Conservation (phyloP, 2,329 filamentous ascomycete genomes). For the Acarospora socialis region DNA sequence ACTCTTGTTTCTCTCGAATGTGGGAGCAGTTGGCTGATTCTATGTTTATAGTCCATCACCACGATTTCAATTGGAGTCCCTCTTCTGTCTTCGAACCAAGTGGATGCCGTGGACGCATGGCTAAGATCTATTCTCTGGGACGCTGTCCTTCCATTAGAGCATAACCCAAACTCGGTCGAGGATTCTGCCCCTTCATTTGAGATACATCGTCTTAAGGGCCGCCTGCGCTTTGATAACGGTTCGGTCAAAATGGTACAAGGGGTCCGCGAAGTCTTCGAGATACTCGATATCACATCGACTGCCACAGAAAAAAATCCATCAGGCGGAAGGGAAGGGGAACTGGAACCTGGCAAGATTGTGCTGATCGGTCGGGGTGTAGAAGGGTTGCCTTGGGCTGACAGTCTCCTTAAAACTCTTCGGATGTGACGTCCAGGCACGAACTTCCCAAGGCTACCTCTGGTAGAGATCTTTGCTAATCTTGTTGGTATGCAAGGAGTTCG, state of each 20-base stretch:
- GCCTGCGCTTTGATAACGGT: constrained; percentile 52
- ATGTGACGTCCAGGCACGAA: too few relatives aligned
- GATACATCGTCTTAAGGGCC: constrained; percentile 77
- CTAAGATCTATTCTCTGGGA: constrained; percentile 79
- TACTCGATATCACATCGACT: constrained; percentile 64
- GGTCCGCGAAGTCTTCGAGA: constrained; percentile 85
- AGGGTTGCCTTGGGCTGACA: constrained; percentile 11
- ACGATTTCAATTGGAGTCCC: constrained; percentile 62
- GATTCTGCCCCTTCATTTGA: constrained; percentile 50
- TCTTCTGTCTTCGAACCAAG: constrained; percentile 39
- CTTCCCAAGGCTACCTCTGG: too few relatives aligned
- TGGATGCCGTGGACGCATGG: constrained; percentile 62
- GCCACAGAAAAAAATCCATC: background rate
- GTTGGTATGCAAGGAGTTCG: too few relatives aligned
- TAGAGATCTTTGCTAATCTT: too few relatives aligned
- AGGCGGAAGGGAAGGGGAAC: constrained; percentile 11
- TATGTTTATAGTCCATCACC: constrained; percentile 53
- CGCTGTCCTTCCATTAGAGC: constrained; percentile 38
- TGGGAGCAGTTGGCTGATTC: constrained; percentile 4
- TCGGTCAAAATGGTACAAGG: constrained; percentile 69
- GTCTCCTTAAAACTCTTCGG: too few relatives aligned
- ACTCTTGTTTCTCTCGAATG: constrained; percentile 19
- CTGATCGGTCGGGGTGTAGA: constrained; percentile 32
- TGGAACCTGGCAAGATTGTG: constrained; percentile 27
- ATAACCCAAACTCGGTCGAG: constrained; percentile 15